Evolutionary conservation across 2,329 filamentous ascomycete genomes (phyloP).

Genomic region (Colletotrichum destructivum): DNA sequence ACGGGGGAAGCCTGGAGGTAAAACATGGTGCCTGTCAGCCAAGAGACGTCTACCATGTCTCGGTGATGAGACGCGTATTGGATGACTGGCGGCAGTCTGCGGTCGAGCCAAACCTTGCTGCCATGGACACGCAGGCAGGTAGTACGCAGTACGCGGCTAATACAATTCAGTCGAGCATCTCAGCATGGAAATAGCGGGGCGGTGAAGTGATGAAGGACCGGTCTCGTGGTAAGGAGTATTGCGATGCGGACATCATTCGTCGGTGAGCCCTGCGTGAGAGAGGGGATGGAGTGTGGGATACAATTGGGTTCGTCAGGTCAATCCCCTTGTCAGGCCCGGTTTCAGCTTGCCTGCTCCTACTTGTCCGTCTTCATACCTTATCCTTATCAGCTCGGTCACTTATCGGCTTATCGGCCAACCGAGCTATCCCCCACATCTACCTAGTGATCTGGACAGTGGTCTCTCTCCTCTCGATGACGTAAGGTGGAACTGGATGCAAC

Average conservation of each 20-base stretch:
- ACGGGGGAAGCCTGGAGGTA: constrained; percentile 24
- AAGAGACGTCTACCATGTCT: constrained; percentile 3
- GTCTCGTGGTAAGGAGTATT: neutral
- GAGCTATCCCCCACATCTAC: neutral
- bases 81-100: neutral
- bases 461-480: constrained; percentile 19
- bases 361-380: constrained; percentile 23
- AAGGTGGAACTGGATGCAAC: neutral
- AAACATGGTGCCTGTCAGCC: constrained; percentile 25
- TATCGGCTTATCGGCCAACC: constrained; percentile 3
- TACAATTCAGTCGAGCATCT: neutral
- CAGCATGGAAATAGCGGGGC: neutral
- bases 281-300: neutral
- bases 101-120: neutral
- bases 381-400: constrained; percentile 3
- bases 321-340: constrained; percentile 30
- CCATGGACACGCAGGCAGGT: neutral
- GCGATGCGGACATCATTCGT: neutral
- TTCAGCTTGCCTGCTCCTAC: constrained; percentile 17
- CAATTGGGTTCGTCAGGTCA: constrained; percentile 1
- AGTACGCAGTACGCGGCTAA: no score
- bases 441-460: neutral
- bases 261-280: constrained; percentile 19
- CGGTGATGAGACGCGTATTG: neutral
- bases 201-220: neutral